These are phyloP conservation scores for Funneliformis caledonium DNA, from an alignment of 371 early-diverging fungal species.

Conservation along the genomic window DNA sequence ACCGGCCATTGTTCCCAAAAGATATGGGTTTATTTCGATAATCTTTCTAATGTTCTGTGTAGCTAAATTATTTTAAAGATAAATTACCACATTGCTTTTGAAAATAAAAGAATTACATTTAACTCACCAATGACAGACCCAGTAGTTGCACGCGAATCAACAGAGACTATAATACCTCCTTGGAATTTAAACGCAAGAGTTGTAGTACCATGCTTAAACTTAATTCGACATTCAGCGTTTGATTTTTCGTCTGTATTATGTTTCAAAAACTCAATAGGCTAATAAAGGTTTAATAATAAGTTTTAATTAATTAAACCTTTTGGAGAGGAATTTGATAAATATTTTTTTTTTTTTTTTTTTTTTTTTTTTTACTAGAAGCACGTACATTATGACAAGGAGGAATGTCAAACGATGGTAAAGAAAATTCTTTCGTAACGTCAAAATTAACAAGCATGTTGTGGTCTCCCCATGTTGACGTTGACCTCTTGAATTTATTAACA, in stretches of 20 bases:
- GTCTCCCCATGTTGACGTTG: constrained; percentile 47
- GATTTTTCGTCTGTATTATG: constrained; percentile 65
- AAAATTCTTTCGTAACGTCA: constrained; percentile 69
- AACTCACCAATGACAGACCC: constrained; percentile 96
- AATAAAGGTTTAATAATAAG: constrained; percentile 24
- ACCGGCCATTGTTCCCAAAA: constrained; percentile 99
- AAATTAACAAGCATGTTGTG: constrained; percentile 42
- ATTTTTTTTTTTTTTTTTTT: neutral
- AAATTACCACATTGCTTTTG: neutral
- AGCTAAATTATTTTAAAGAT: constrained; percentile 57
- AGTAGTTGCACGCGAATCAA: constrained; percentile 99
- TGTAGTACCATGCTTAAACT: constrained; percentile 98
- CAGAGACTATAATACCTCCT: constrained; percentile 98
- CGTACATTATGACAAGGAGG: constrained; percentile 76
- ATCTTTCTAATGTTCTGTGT: constrained; percentile 99
- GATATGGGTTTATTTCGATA: constrained; percentile 99
- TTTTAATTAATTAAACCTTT: neutral
- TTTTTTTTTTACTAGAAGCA: neutral
- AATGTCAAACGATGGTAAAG: constrained; percentile 75
- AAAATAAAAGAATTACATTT: neutral
- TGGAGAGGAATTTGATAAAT: neutral
- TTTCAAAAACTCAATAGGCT: constrained; percentile 71
- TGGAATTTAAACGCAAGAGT: constrained; percentile 99
- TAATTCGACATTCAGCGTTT: constrained; percentile 65
- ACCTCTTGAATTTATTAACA: constrained; percentile 59